phyloP scores from a whole-genome alignment of 495 filamentous ascomycete genomes.

The Durotheca rogersii region DNA sequence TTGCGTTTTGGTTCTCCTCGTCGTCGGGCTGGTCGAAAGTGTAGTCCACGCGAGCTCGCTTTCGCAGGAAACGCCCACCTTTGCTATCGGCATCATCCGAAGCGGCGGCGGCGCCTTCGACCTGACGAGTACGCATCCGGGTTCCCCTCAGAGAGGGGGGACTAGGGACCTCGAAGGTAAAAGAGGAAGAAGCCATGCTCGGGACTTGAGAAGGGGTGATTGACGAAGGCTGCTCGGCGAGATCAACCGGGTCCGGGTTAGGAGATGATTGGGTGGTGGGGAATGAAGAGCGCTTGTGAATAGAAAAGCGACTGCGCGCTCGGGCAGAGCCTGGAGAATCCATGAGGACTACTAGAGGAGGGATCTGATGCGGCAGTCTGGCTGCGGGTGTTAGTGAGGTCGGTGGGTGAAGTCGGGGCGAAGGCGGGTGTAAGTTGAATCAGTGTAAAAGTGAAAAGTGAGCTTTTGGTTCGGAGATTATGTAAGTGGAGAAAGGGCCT shows the following conservation, averaged over 20 bases:
- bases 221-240: slow-evolving; percentile 5
- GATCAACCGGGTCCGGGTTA: slow-evolving; percentile 16
- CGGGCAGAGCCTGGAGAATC: slow-evolving; percentile 24
- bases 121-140: slow-evolving; percentile 39
- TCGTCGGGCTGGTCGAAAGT: slow-evolving; percentile 47
- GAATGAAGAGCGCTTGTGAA: slow-evolving; percentile 22
- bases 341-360: slow-evolving; percentile 8
- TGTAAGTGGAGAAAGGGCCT: slow-evolving; percentile 35
- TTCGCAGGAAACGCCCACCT: slow-evolving; percentile 51
- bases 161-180: slow-evolving; percentile 35
- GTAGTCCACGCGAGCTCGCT: slow-evolving; percentile 49
- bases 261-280: slow-evolving; percentile 6
- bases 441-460: slow-evolving; percentile 24
- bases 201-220: slow-evolving; percentile 26
- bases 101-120: slow-evolving; percentile 30
- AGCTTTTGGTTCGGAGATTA: slow-evolving; percentile 34
- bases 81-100: slow-evolving; percentile 41
- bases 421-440: slow-evolving; percentile 5
- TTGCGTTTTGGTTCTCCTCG: slow-evolving; percentile 22
- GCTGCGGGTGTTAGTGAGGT: neutral
- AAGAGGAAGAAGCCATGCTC: slow-evolving; percentile 29
- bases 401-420: slow-evolving; percentile 12
- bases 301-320: slow-evolving; percentile 23
- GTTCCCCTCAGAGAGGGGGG: slow-evolving; percentile 38
- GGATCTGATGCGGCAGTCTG: neutral